Base-by-base conservation (phyloP, 768 basidiomycete genomes). In the Hygrocybe coccinea region DNA sequence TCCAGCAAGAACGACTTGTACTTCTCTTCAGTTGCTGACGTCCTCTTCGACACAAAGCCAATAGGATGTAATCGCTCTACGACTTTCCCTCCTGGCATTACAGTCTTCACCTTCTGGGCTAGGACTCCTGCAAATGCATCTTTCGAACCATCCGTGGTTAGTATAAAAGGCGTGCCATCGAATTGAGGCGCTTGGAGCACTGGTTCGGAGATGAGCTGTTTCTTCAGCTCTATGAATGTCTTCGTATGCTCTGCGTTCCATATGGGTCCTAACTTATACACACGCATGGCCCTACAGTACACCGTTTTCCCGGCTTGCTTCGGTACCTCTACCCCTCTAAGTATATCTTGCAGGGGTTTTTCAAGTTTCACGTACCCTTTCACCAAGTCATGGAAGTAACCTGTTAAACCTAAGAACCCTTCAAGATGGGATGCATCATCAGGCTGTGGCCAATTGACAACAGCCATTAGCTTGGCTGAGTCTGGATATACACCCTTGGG, bases 91-190 rank as follows among this genome's bases (percentile, higher is more conserved):
- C 57, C 62, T 2, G 67, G 57, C 0, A 66, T 41, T 0, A 59
- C 56, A 3, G 60, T 61, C 4, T 62, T 50, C 36, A 58, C 54
- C 1, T 55, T 38, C 52, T 76, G 75, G 0, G 65, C 29, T 0
- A 74, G 55, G 2, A 71, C 59, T 5, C 59, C 73, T 0, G 62
- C 71, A 50, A 74, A 76, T 0, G 70, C 70, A 3, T 62, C 63
- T 50, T 71, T 68, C 37, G 65, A 74, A 0, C 68, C 72, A 57
- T 77, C 74, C 0, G 69, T 69, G 0, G 69, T 75, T 15, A 76
- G 53, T 1, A 74, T 65, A 55, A 77, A 77, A 0, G 61, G 69
- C 6, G 56, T 56, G 3, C 68, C 65, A 43, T 74, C 66, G 14
- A 47, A 73, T 11, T 48, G 22, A 4, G 71, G 68, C 0, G 59